Base-by-base conservation (phyloP, 495 filamentous ascomycete genomes). In the Penicillium egyptiacum region DNA sequence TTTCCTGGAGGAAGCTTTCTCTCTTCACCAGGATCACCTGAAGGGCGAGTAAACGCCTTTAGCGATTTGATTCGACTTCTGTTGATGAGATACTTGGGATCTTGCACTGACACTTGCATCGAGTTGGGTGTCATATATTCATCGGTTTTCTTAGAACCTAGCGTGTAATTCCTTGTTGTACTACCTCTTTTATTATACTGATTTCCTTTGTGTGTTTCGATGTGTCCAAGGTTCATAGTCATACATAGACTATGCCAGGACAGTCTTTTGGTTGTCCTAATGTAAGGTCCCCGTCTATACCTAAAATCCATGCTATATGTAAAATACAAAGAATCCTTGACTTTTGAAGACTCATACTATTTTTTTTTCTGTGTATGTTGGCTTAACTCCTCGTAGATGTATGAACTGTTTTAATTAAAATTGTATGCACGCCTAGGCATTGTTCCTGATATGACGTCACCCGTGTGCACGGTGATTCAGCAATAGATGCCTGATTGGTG, bases 1-100 rank as follows among this genome's bases (percentile, higher is more conserved):
- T 20, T 72, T 98, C 60, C 74, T 98, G 63, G 83, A 94, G 71
- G 83, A 82, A 73, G 94, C 86, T 49, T 88, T 83, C 69, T 76
- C 67, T 42, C 76, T 88, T 43, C 78, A 79, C 74, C 81, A 84
- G 72, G 79, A 82, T 48, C 79, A 75, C 55, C 71, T 81, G 35
- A 83, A 84, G 70, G 79, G 81, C 58, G 79, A 84, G 70, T 79
- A 77, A 67, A 67, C 61, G 42, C 55, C 28, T 51, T 40, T 45
- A 25, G 33, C 55, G 48, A 52, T 61, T 19, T 55, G 28, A 23
- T 58, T 43, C 39, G 28, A 55, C 37, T 28, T n/a, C 11, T 26
- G 42, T 46, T 17, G 42, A 26, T 46, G 42, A 47, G 35, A 28
- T 26, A 44, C 14, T 22, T 40, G 47, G 31, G 35, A 20, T 41